Percentiles rank a stretch among this genome's conserved stretches.
Evolutionary conservation across 2,329 filamentous ascomycete genomes (phyloP).

Genomic region (Alternaria ethzedia): DNA sequence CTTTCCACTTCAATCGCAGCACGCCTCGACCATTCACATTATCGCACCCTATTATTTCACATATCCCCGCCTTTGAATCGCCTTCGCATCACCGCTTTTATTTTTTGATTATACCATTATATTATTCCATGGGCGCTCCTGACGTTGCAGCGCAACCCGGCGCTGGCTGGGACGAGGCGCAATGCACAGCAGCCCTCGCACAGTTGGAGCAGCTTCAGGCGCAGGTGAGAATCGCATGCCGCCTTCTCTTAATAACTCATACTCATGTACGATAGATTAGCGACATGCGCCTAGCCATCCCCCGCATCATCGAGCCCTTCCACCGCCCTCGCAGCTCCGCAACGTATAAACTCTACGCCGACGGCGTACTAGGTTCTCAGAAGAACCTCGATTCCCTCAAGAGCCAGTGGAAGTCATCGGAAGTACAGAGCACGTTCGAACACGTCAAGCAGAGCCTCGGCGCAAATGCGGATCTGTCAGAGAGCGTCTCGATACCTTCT

Average conservation of each 20-base stretch:
- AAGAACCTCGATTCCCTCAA: constrained; percentile 48
- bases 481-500: constrained; percentile 39
- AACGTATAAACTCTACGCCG: constrained; percentile 49
- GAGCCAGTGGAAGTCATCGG: constrained; percentile 46
- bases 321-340: constrained; percentile 33
- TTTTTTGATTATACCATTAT: neutral
- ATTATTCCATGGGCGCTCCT: constrained; percentile 22
- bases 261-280: constrained; percentile 46
- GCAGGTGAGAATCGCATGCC: constrained; percentile 40
- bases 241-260: neutral
- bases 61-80: neutral
- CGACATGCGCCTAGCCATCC: constrained; percentile 51
- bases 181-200: constrained; percentile 52
- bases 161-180: constrained; percentile 48
- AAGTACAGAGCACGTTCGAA: constrained; percentile 45
- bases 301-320: constrained; percentile 51
- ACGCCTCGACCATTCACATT: constrained; percentile 8
- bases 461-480: constrained; percentile 47
- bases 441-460: constrained; percentile 45
- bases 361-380: constrained; percentile 45
- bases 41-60: neutral
- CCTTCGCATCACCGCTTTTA: neutral
- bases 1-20: constrained; percentile 11
- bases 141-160: constrained; percentile 21
- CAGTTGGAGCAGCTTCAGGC: constrained; percentile 53